Percentiles rank a stretch among this genome's conserved stretches.
These are phyloP conservation scores for Dinochytrium kinnereticum DNA, from an alignment of 371 early-diverging fungal genomes.

Conservation along the genomic window DNA sequence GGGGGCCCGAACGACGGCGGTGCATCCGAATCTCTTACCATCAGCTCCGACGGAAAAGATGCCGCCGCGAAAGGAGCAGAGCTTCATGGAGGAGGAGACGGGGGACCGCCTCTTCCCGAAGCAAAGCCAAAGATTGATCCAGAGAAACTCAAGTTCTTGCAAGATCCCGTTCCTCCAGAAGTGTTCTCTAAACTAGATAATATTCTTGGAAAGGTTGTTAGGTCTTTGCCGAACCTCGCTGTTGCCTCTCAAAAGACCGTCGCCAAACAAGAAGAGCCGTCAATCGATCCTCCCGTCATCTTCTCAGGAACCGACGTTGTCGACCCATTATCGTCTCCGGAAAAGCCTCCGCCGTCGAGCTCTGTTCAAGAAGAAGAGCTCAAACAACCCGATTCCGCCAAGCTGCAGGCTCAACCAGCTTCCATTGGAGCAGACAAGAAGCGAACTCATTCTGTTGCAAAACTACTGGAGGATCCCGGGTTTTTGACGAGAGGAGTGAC, in stretches of 20 bases:
- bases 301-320: too few relatives aligned
- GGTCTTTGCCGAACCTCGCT: constrained; percentile 14
- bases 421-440: neutral
- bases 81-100: neutral
- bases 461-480: neutral
- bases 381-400: neutral
- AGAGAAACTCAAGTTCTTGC: neutral
- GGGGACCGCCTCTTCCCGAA: neutral
- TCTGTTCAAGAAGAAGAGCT: neutral
- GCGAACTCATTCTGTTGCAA: neutral
- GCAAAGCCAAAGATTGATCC: constrained; percentile 15
- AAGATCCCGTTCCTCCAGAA: constrained; percentile 13
- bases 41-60: neutral
- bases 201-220: neutral
- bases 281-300: too few relatives aligned
- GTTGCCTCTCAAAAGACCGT: too few relatives aligned
- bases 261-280: too few relatives aligned
- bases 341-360: too few relatives aligned
- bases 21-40: neutral
- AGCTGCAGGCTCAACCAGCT: neutral
- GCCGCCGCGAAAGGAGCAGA: neutral
- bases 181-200: neutral
- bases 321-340: too few relatives aligned
- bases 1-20: neutral
- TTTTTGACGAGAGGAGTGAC: neutral